Percentiles rank a stretch among this genome's conserved stretches.
These are phyloP conservation scores for Rhizopus delemar DNA, from an alignment of 371 early-diverging fungal species.

Conservation along the genomic window DNA sequence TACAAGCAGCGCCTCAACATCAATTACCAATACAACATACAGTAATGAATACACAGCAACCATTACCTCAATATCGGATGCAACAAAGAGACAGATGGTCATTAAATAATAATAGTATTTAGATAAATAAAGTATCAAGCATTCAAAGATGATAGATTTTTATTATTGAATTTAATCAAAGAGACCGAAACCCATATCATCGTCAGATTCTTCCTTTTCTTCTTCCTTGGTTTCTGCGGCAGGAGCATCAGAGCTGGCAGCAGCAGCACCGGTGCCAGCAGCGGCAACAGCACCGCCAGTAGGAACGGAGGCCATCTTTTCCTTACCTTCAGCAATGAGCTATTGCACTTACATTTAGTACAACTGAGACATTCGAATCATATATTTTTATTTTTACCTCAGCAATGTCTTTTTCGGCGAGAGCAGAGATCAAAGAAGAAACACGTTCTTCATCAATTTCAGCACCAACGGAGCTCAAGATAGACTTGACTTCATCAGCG, in stretches of 20 bases:
- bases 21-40: background rate
- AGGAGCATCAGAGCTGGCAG: conserved; percentile 49
- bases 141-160: background rate
- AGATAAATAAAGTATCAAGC: conserved; percentile 1
- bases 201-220: conserved; percentile 88
- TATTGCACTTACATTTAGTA: conserved; percentile 8
- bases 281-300: conserved; percentile 79
- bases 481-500: conserved; percentile 74
- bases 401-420: conserved; percentile 85
- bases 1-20: background rate
- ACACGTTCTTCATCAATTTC: conserved; percentile 83
- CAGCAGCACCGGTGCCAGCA: conserved; percentile 58
- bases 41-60: too few species aligned
- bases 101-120: conserved; percentile 11
- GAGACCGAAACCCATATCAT: conserved; percentile 82
- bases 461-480: conserved; percentile 89
- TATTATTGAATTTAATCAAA: conserved; percentile 21
- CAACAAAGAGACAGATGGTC: conserved; percentile 20
- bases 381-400: conserved; percentile 48
- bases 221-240: conserved; percentile 65
- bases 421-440: conserved; percentile 71
- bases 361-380: too few species aligned
- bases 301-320: conserved; percentile 92
- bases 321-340: conserved; percentile 85
- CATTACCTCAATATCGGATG: too few species aligned